Percentiles rank a stretch among this genome's conserved stretches.
Evolutionary conservation across 352 stramenopile genomes (phyloP).

Genomic region (Phytopythium boreale): DNA sequence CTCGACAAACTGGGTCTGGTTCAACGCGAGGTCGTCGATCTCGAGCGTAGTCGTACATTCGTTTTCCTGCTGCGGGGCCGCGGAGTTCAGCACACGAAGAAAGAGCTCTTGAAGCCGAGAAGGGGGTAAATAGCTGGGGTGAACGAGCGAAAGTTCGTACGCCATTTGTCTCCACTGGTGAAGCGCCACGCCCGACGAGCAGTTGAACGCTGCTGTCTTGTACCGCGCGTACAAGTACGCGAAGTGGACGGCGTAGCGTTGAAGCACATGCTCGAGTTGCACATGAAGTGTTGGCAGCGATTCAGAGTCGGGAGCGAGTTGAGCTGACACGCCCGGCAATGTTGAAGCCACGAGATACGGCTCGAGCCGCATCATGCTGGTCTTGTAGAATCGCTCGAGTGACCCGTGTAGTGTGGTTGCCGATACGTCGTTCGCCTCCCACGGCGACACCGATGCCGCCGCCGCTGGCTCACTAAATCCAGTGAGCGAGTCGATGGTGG

Average conservation of each 20-base stretch:
- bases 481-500: conserved; percentile 12
- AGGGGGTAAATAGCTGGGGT: conserved; percentile 20
- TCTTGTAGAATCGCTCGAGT: conserved; percentile 29
- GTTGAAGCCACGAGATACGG: background rate
- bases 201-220: conserved; percentile 26
- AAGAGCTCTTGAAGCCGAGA: conserved; percentile 21
- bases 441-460: background rate
- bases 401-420: background rate
- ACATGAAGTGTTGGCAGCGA: background rate
- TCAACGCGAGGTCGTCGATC: conserved; percentile 14
- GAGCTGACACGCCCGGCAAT: background rate
- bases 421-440: too few species aligned
- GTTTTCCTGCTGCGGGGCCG: background rate
- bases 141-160: conserved; percentile 25
- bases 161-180: conserved; percentile 33
- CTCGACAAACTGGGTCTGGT: conserved; percentile 22
- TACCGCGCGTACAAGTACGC: conserved; percentile 43
- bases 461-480: conserved; percentile 5
- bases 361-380: conserved; percentile 11
- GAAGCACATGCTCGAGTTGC: conserved; percentile 36
- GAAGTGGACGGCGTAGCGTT: conserved; percentile 36
- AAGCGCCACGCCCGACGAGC: conserved; percentile 18
- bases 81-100: conserved; percentile 6
- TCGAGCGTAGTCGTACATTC: background rate
- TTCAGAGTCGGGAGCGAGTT: background rate